Evolutionary conservation across 768 basidiomycete species (phyloP).

Genomic region (Mycena haematopus): DNA sequence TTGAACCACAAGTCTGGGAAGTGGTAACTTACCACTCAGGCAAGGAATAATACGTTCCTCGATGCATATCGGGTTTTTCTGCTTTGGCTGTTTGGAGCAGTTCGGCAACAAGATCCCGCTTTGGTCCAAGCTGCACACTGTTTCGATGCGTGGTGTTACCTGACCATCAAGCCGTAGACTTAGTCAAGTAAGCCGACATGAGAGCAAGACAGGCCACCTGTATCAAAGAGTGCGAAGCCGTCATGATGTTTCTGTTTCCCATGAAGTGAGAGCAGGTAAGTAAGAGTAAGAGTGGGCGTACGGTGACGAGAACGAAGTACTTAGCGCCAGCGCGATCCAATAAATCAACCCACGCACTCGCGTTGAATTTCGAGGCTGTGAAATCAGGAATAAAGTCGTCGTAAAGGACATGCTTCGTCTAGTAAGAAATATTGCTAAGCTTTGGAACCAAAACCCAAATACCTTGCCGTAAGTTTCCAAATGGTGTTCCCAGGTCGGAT

Average conservation of each 20-base stretch:
- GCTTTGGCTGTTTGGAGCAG: slow-evolving; percentile 55
- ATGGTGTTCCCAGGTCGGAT: slow-evolving; percentile 57
- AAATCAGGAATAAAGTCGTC: slow-evolving; percentile 66
- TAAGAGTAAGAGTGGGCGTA: slow-evolving; percentile 29
- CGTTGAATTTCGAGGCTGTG: slow-evolving; percentile 58
- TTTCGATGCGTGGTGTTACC: slow-evolving; percentile 57
- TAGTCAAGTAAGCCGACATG: neutral
- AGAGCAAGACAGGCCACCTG: slow-evolving; percentile 29
- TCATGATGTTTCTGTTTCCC: slow-evolving; percentile 63
- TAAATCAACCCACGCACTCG: slow-evolving; percentile 60
- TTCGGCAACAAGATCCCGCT: slow-evolving; percentile 58
- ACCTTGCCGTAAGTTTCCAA: slow-evolving; percentile 53
- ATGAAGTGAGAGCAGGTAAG: neutral
- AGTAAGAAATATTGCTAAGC: neutral
- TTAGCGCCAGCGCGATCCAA: slow-evolving; percentile 64
- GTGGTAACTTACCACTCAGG: slow-evolving; percentile 53
- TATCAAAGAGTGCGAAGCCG: slow-evolving; percentile 63
- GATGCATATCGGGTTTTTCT: slow-evolving; percentile 56
- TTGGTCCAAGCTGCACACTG: slow-evolving; percentile 54
- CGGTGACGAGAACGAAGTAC: slow-evolving; percentile 65
- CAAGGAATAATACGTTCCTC: slow-evolving; percentile 65
- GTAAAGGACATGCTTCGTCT: slow-evolving; percentile 50
- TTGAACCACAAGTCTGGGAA: neutral
- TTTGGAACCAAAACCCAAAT: neutral
- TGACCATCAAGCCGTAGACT: neutral